Evolutionary conservation across 148 eudicot genomes (phyloP).

Genomic region (Polygonum maritimum): DNA sequence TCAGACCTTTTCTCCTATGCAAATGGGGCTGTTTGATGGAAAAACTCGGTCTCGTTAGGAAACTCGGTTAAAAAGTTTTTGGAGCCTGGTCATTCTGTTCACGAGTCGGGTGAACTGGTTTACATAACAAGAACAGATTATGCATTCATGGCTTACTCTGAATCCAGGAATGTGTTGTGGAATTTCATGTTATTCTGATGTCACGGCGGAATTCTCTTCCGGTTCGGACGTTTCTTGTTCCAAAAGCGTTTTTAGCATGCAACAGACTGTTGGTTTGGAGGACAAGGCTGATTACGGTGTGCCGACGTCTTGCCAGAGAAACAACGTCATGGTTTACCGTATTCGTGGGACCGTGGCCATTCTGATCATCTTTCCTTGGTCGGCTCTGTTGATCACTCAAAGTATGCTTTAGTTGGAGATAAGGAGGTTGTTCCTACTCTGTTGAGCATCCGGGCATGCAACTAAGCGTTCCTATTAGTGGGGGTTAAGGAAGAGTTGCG

Average conservation of each 20-base stretch:
- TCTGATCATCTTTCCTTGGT: slow-evolving; percentile 7
- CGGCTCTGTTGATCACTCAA: neutral
- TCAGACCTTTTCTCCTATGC: slow-evolving; percentile 5
- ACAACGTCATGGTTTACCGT: neutral
- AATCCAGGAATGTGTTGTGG: slow-evolving; percentile 7
- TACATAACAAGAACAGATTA: slow-evolving; percentile 11
- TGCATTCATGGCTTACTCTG: slow-evolving; percentile 9
- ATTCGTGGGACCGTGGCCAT: neutral
- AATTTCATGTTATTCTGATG: slow-evolving; percentile 8
- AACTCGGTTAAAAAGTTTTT: neutral
- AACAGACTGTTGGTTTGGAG: neutral
- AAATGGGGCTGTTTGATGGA: neutral
- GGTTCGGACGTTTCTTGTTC: neutral
- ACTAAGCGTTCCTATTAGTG: neutral
- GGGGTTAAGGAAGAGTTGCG: neutral
- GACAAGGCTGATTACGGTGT: neutral
- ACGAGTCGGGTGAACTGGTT: neutral
- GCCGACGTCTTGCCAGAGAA: neutral
- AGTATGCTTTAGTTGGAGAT: neutral
- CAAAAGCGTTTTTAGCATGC: slow-evolving; percentile 2
- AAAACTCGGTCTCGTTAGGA: neutral
- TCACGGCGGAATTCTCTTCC: neutral
- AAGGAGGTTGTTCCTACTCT: slow-evolving; percentile 7
- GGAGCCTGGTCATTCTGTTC: slow-evolving; percentile 3
- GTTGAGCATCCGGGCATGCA: neutral